These are phyloP conservation scores for Camellia japonica DNA, from an alignment of 148 eudicot species.

Conservation along the genomic window DNA sequence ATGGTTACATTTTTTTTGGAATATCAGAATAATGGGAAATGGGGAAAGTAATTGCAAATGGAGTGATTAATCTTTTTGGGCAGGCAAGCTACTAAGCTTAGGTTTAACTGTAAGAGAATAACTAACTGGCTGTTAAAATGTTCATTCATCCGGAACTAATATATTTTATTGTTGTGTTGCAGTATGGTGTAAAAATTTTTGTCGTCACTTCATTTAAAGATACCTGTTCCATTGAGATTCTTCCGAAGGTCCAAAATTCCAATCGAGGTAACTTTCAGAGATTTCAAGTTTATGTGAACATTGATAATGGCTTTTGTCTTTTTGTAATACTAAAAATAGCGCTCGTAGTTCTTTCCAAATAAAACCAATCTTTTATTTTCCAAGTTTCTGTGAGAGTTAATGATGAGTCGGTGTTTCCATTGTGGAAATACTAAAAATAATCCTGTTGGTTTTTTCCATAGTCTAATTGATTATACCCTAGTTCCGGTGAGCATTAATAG, in stretches of 20 bases:
- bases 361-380: background rate
- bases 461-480: background rate
- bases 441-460: background rate
- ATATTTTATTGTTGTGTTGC: constrained; percentile 28
- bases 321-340: background rate
- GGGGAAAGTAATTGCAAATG: too few relatives aligned
- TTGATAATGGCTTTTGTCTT: background rate
- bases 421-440: background rate
- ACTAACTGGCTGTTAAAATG: background rate
- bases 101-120: background rate
- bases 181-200: constrained; percentile 86
- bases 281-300: constrained; percentile 12
- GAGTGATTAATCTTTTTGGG: too few relatives aligned
- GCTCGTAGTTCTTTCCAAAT: constrained; percentile 1
- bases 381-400: background rate
- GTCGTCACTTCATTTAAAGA: constrained; percentile 84
- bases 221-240: constrained; percentile 84
- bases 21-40: too few relatives aligned
- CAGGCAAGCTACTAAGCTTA: too few relatives aligned
- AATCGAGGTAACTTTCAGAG: constrained; percentile 50
- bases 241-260: constrained; percentile 70
- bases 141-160: background rate
- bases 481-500: background rate
- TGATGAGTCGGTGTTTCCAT: background rate
- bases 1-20: too few relatives aligned